Percentiles rank a stretch among this genome's conserved stretches.
Evolutionary conservation across 2,329 filamentous ascomycete species (phyloP).

Genomic region (Stylonectria norvegica): DNA sequence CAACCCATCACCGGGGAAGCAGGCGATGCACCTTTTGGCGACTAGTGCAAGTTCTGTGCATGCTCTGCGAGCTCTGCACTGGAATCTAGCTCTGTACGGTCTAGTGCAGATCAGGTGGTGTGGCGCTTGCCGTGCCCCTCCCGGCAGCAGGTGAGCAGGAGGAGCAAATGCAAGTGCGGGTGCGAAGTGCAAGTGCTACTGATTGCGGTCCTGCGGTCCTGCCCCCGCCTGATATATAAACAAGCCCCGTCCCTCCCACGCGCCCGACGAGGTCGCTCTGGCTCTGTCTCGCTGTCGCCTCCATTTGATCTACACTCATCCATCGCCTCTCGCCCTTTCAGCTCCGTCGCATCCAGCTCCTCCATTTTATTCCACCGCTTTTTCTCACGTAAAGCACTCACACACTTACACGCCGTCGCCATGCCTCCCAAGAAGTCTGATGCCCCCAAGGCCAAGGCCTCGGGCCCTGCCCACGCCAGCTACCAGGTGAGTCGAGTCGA

Average conservation of each 20-base stretch:
- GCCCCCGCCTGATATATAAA: conserved; percentile 61
- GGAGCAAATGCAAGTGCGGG: not conserved
- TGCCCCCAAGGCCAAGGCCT: conserved; percentile 42
- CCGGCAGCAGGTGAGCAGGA: conserved; percentile 23
- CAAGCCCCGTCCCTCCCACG: conserved; percentile 49
- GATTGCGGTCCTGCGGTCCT: conserved; percentile 56
- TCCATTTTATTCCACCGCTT: conserved; percentile 14
- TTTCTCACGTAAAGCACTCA: conserved; percentile 5
- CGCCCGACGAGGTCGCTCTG: conserved; percentile 45
- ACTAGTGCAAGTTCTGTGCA: not conserved
- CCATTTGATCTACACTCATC: conserved; percentile 33
- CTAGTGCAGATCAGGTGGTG: conserved; percentile 9
- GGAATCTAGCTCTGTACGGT: not conserved
- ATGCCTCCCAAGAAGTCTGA: conserved; percentile 60
- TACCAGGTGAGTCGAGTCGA: conserved; percentile 52
- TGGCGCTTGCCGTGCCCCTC: conserved; percentile 26
- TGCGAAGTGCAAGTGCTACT: conserved; percentile 38
- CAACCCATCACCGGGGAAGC: not conserved
- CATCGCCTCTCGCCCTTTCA: conserved; percentile 19
- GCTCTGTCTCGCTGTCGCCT: conserved; percentile 36
- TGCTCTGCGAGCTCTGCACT: not conserved
- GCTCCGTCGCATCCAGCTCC: conserved; percentile 17
- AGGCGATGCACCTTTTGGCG: not conserved
- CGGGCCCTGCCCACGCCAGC: conserved; percentile 50
- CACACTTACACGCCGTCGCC: conserved; percentile 30